Base-by-base conservation (phyloP, 2,329 filamentous ascomycete species). In the Penicillium sp. region DNA sequence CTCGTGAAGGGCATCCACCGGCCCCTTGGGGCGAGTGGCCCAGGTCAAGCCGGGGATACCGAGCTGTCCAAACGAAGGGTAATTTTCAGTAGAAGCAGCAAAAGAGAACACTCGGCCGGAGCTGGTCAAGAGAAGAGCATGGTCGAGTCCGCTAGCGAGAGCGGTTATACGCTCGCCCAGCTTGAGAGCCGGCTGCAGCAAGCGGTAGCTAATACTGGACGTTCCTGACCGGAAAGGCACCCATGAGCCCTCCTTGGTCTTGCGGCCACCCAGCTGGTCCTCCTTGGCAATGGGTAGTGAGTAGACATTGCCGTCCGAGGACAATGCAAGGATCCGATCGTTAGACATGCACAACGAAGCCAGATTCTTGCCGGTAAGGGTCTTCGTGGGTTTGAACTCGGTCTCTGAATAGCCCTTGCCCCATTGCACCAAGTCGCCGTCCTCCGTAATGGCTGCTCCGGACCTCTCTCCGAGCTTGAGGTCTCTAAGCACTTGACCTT, bases 391-490 rank as follows among this genome's bases (percentile, higher is more conserved):
- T 28, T 75, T 72, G 9, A 75, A 78, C 28, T 80, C 74, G 4
- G 80, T 76, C 48, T 79, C 76, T 7, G 84, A 85, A 64, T 85
- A 96, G 3, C 77, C 87, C 3, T 77, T 77, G 1, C 93, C 93
- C 93, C 93, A 98, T 71, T 97, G 90, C 12, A 96, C 75, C 39
- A 98, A 69, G 65, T 97, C 86, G 4, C 93, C 93, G 55, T 84
- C 83, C 65, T 96, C 90, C 4, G 84, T 85, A 35, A 97, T 84
- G 9, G 93, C 93, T 4, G 83, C 91, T 8, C 88, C 93, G 64
- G 94, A 90, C 35, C 81, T 80, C 47, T 81, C 78, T 52, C 88
- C 87, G 43, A 97, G 72, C 72, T 95, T 95, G 55, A 97, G 75
- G 64, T 96, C 93, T 43, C 91, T 79, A 35, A 98, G 74, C 15